Percentiles rank a stretch among this genome's conserved stretches.
Evolutionary conservation across 495 filamentous ascomycete species (phyloP).

Genomic region (Podospora pseudocomata): DNA sequence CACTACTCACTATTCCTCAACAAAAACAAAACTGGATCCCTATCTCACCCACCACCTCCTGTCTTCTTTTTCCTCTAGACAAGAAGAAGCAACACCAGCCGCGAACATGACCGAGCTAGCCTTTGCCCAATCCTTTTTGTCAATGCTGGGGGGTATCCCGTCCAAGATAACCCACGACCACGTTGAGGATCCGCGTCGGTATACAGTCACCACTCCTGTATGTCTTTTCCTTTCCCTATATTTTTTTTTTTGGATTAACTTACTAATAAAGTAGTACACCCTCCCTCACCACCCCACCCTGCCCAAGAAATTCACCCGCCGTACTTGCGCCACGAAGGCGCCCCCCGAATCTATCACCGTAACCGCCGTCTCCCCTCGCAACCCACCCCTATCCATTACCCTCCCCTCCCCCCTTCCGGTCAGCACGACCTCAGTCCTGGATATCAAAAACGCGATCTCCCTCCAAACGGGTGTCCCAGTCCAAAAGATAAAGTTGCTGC

Average conservation of each 20-base stretch:
- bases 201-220: constrained; percentile 68
- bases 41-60: neutral
- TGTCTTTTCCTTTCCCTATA: constrained; percentile 27
- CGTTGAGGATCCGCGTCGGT: constrained; percentile 74
- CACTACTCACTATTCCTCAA: neutral
- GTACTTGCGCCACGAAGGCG: neutral
- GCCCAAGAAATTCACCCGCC: neutral
- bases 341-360: constrained; percentile 42
- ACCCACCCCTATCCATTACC: constrained; percentile 59
- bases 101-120: constrained; percentile 58
- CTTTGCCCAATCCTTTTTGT: constrained; percentile 81
- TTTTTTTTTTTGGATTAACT: neutral
- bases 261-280: neutral
- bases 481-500: constrained; percentile 77
- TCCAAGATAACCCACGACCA: constrained; percentile 77
- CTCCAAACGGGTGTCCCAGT: constrained; percentile 47
- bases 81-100: neutral
- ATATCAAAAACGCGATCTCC: constrained; percentile 64
- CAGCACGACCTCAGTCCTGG: constrained; percentile 61
- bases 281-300: neutral
- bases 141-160: constrained; percentile 69
- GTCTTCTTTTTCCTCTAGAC: neutral
- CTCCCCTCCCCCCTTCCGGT: constrained; percentile 53
- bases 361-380: constrained; percentile 69
- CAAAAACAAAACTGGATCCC: neutral